A percentile compares a stretch with the other conserved stretches of the same genome.
phyloP scores from a whole-genome alignment of 2,329 filamentous ascomycete genomes.

The Botrytis fragariae region DNA sequence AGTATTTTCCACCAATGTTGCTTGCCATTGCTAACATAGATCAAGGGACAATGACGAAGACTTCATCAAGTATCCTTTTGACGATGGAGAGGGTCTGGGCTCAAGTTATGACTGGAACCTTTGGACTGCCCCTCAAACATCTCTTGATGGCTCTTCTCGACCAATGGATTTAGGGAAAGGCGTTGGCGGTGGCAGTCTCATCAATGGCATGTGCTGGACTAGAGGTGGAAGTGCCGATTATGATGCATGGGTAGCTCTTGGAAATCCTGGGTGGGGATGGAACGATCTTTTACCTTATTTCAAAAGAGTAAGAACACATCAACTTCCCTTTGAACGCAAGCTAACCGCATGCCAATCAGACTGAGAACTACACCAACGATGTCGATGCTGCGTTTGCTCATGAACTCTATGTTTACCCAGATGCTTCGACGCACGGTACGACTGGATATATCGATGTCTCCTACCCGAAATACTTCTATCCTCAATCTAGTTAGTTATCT shows the following conservation, averaged over 20 bases:
- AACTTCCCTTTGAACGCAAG: not conserved
- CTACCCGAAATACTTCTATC: slow-evolving; percentile 43
- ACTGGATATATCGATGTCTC: slow-evolving; percentile 42
- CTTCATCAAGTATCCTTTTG: slow-evolving; percentile 30
- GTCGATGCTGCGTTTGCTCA: slow-evolving; percentile 29
- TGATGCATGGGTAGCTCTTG: slow-evolving; percentile 43
- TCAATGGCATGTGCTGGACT: slow-evolving; percentile 43
- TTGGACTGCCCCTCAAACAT: slow-evolving; percentile 41
- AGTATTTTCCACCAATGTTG: not conserved
- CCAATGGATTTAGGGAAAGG: slow-evolving; percentile 30
- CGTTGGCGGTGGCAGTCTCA: slow-evolving; percentile 42
- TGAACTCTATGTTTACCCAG: slow-evolving; percentile 35
- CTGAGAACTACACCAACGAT: slow-evolving; percentile 41
- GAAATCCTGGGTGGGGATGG: slow-evolving; percentile 41
- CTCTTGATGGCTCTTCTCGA: slow-evolving; percentile 30
- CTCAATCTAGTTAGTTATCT: slow-evolving; percentile 40
- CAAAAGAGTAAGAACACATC: slow-evolving; percentile 36
- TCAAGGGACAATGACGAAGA: slow-evolving; percentile 32
- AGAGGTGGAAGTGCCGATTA: slow-evolving; percentile 34
- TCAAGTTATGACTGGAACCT: slow-evolving; percentile 45
- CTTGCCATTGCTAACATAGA: slow-evolving; percentile 4
- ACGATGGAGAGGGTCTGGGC: slow-evolving; percentile 36
- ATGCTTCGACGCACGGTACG: slow-evolving; percentile 38
- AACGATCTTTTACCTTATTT: slow-evolving; percentile 44
- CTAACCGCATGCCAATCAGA: slow-evolving; percentile 26